Percentiles rank a stretch among this genome's conserved stretches.
phyloP scores from a whole-genome alignment of 2,329 filamentous ascomycete genomes.

The Fusarium miscanthi region DNA sequence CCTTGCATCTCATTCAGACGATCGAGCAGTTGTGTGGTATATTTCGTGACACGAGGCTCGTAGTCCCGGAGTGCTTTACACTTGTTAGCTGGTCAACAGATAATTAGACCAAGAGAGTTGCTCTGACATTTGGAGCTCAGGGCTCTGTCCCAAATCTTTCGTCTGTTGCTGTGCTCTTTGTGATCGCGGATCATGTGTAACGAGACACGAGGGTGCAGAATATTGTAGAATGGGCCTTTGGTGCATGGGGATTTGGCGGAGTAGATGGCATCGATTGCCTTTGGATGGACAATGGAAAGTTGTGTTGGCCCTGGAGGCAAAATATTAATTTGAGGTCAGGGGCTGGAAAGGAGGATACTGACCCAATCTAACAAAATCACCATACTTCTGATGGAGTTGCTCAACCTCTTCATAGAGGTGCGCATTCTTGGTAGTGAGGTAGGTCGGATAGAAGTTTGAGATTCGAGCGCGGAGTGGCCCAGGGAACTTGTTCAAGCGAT shows the following conservation, averaged over 20 bases:
- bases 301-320: conserved; percentile 9
- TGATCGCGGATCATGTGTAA: conserved; percentile 15
- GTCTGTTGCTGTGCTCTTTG: conserved; percentile 8
- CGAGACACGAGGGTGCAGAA: neutral
- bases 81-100: neutral
- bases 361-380: conserved; percentile 28
- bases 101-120: no score
- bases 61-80: conserved; percentile 38
- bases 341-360: neutral
- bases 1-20: conserved; percentile 26
- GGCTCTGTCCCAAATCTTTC: conserved; percentile 25
- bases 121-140: conserved; percentile 10
- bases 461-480: conserved; percentile 44
- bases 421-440: conserved; percentile 32
- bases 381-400: conserved; percentile 19
- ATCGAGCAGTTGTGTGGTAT: conserved; percentile 40
- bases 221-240: conserved; percentile 29
- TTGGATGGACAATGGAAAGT: conserved; percentile 13
- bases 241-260: conserved; percentile 9
- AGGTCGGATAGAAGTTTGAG: conserved; percentile 43
- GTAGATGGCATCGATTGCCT: conserved; percentile 12
- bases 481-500: conserved; percentile 44
- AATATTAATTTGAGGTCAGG: neutral
- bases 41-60: conserved; percentile 43
- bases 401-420: conserved; percentile 44